These are phyloP conservation scores for Boletus vermiculosoides DNA, from an alignment of 768 basidiomycete species.

Conservation along the genomic window DNA sequence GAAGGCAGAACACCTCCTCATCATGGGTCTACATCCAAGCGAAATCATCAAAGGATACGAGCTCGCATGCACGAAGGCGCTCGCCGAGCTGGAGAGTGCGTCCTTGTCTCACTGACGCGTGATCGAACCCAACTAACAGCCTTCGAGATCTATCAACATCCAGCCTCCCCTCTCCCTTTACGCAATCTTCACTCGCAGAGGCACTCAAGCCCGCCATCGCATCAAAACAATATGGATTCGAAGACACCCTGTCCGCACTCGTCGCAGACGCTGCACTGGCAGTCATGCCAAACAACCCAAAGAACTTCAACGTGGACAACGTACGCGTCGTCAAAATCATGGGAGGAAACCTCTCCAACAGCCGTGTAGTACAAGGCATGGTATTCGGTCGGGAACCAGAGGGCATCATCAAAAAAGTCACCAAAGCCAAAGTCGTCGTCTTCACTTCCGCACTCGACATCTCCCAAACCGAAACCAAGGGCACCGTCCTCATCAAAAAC, in stretches of 20 bases:
- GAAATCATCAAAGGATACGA: conserved; percentile 96
- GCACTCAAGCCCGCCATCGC: conserved; percentile 92
- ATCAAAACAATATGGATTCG: conserved; percentile 95
- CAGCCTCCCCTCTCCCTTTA: conserved; percentile 69
- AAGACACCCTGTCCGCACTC: conserved; percentile 75
- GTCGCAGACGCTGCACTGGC: conserved; percentile 92
- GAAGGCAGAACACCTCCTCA: conserved; percentile 85
- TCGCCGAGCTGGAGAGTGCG: conserved; percentile 89
- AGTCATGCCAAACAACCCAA: conserved; percentile 85
- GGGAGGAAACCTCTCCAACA: conserved; percentile 84
- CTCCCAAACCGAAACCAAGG: conserved; percentile 98
- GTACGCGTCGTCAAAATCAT: conserved; percentile 98
- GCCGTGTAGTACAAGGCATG: conserved; percentile 94
- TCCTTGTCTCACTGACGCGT: conserved; percentile 35
- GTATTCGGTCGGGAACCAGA: conserved; percentile 97
- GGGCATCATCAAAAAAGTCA: conserved; percentile 79
- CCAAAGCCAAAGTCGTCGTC: conserved; percentile 89
- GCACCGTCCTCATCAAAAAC: conserved; percentile 93
- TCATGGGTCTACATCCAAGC: conserved; percentile 97
- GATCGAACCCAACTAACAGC: conserved; percentile 15
- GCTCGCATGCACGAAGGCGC: conserved; percentile 78
- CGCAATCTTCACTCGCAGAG: conserved; percentile 61
- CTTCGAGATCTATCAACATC: conserved; percentile 64
- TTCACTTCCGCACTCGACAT: conserved; percentile 92
- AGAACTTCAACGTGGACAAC: conserved; percentile 97